phyloP scores from a whole-genome alignment of 768 basidiomycete genomes.

The Trametes meyenii region DNA sequence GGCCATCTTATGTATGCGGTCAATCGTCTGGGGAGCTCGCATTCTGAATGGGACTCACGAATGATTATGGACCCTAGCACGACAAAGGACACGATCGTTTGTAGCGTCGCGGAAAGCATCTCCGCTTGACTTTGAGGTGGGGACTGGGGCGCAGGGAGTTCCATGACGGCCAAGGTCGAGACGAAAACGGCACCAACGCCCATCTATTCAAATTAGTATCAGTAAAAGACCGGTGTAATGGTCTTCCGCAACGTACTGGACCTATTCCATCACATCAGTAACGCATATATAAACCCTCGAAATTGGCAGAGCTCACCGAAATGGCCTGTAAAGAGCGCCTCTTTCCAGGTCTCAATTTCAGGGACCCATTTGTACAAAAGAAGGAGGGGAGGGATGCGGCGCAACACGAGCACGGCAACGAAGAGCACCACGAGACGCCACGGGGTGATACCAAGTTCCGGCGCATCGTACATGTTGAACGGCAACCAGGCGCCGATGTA shows the following conservation, averaged over 20 bases:
- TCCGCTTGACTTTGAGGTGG: slow-evolving; percentile 75
- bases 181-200: slow-evolving; percentile 93
- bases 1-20: slow-evolving; percentile 55
- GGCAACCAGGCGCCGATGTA: slow-evolving; percentile 90
- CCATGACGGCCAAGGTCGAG: slow-evolving; percentile 67
- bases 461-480: slow-evolving; percentile 57
- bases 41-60: slow-evolving; percentile 54
- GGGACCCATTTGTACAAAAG: slow-evolving; percentile 83
- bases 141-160: slow-evolving; percentile 55
- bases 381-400: slow-evolving; percentile 81
- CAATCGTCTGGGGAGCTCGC: no score
- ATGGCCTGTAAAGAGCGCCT: slow-evolving; percentile 91
- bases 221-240: not conserved
- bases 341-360: slow-evolving; percentile 80
- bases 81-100: slow-evolving; percentile 86
- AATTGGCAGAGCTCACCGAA: slow-evolving; percentile 56
- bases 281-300: not conserved
- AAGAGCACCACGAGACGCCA: slow-evolving; percentile 74
- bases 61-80: slow-evolving; percentile 85
- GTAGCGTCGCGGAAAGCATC: slow-evolving; percentile 67
- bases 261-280: not conserved
- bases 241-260: not conserved
- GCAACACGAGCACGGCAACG: slow-evolving; percentile 67
- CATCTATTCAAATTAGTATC: slow-evolving; percentile 53
- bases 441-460: slow-evolving; percentile 62